These are phyloP conservation scores for Fusarium coicis DNA, from an alignment of 2,329 filamentous ascomycete species.

Conservation along the genomic window DNA sequence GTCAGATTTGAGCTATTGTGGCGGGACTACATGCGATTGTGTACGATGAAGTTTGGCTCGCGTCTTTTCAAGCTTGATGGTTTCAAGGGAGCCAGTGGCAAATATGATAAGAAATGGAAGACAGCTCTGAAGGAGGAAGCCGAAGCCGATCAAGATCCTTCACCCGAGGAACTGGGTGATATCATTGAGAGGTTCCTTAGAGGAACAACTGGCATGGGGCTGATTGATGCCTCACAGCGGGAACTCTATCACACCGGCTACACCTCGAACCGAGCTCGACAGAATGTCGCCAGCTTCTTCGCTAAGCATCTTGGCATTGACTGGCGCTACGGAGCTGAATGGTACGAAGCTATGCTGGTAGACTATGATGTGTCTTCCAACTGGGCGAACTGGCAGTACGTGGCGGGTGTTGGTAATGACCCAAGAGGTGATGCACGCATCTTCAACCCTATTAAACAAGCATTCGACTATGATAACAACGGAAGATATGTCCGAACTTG, in stretches of 20 bases:
- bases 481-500: conserved; percentile 78
- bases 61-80: conserved; percentile 74
- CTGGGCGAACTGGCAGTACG: conserved; percentile 88
- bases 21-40: conserved; percentile 85
- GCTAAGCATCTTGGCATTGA: conserved; percentile 79
- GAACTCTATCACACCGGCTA: conserved; percentile 82
- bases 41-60: conserved; percentile 73
- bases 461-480: conserved; percentile 77
- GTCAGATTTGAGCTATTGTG: conserved; percentile 80
- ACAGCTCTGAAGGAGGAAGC: conserved; percentile 50
- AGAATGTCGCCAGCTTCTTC: conserved; percentile 81
- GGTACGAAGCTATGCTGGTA: conserved; percentile 79
- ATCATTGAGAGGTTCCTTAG: conserved; percentile 69
- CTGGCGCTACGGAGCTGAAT: conserved; percentile 84
- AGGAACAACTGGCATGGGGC: conserved; percentile 77
- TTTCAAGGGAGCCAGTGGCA: conserved; percentile 61
- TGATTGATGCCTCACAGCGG: conserved; percentile 81
- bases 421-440: conserved; percentile 76
- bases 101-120: conserved; percentile 61
- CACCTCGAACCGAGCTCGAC: conserved; percentile 78
- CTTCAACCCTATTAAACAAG: conserved; percentile 86
- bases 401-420: conserved; percentile 83
- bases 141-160: conserved; percentile 50
- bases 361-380: conserved; percentile 83
- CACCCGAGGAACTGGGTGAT: conserved; percentile 56